A percentile compares a stretch with the other conserved stretches of the same genome.
Conservation (phyloP, 805 yeast genomes). For the Hanseniaspora taiwanica region DNA sequence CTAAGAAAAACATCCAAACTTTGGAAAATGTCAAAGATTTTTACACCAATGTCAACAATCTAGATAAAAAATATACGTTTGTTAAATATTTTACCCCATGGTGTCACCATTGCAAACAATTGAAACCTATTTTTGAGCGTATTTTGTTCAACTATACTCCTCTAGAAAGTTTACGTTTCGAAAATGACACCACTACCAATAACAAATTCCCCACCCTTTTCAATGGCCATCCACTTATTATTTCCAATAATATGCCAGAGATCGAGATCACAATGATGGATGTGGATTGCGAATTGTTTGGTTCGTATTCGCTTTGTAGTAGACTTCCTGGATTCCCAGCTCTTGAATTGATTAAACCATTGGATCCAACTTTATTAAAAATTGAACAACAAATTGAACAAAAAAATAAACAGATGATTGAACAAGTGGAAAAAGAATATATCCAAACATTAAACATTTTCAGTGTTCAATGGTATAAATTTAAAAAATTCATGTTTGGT, state of each 20-base stretch:
- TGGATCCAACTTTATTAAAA: too few relatives aligned
- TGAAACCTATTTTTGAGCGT: slow-evolving; percentile 43
- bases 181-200: neutral
- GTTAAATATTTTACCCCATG: slow-evolving; percentile 45
- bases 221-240: neutral
- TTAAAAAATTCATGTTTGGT: too few relatives aligned
- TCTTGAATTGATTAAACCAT: slow-evolving; percentile 40
- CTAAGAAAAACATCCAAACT: neutral
- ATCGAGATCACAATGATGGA: slow-evolving; percentile 13
- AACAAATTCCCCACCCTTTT: neutral
- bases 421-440: neutral
- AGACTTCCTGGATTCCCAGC: slow-evolving; percentile 48
- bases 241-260: neutral
- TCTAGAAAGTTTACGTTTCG: too few relatives aligned
- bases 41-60: slow-evolving; percentile 16
- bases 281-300: slow-evolving; percentile 23
- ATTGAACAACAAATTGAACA: neutral
- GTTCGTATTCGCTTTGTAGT: slow-evolving; percentile 16
- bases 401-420: neutral
- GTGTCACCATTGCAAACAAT: slow-evolving; percentile 55
- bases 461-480: too few relatives aligned
- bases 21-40: slow-evolving; percentile 10
- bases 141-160: slow-evolving; percentile 27
- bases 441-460: too few relatives aligned
- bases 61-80: slow-evolving; percentile 17